These are phyloP conservation scores for Albizia julibrissin DNA, from an alignment of 306 rosid species.

Conservation along the genomic window DNA sequence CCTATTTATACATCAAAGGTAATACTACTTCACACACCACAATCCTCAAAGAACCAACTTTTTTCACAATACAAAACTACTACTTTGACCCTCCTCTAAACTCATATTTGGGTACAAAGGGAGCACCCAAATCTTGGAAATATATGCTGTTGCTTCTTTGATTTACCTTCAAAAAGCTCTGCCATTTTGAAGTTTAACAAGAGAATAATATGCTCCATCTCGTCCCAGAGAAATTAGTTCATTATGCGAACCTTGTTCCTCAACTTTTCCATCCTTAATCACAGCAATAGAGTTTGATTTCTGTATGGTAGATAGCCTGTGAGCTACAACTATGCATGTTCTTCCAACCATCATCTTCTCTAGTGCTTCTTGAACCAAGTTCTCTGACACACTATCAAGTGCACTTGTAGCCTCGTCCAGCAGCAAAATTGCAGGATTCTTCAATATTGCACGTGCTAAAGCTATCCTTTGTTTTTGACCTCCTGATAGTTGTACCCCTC, in stretches of 20 bases:
- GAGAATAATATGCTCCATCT: constrained; percentile 49
- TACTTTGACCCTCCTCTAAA: neutral
- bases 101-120: neutral
- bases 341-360: constrained; percentile 62
- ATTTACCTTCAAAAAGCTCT: constrained; percentile 45
- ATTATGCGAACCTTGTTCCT: constrained; percentile 61
- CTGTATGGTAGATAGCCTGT: constrained; percentile 59
- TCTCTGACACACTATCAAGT: constrained; percentile 86
- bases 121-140: neutral
- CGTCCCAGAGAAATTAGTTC: constrained; percentile 48
- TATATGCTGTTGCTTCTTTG: neutral
- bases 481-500: constrained; percentile 90
- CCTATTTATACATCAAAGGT: neutral
- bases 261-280: constrained; percentile 55
- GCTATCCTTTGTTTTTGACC: constrained; percentile 95
- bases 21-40: neutral
- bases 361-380: constrained; percentile 61
- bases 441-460: constrained; percentile 77
- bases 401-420: constrained; percentile 94
- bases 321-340: constrained; percentile 65
- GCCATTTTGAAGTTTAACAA: constrained; percentile 43
- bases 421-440: constrained; percentile 80
- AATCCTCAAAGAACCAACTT: neutral
- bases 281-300: constrained; percentile 59
- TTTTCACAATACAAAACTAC: neutral